phyloP scores from a whole-genome alignment of 352 stramenopile genomes.

The Globisporangium rhizosaccharum region DNA sequence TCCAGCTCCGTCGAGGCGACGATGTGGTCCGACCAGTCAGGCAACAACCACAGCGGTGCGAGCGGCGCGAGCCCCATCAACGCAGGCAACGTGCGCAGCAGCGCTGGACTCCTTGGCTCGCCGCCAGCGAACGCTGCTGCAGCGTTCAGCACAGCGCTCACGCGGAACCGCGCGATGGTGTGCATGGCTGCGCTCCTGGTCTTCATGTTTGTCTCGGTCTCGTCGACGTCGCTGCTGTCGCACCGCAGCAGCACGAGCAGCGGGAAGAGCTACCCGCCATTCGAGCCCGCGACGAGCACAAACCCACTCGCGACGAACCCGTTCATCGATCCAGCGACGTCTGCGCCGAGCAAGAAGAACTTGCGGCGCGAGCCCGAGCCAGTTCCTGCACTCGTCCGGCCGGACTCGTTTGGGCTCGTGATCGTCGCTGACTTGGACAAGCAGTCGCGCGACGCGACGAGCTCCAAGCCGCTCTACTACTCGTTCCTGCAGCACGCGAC shows the following conservation, averaged over 20 bases:
- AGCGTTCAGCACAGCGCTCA: constrained; percentile 33
- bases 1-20: constrained; percentile 54
- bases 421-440: constrained; percentile 97
- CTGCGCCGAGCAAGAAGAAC: constrained; percentile 9
- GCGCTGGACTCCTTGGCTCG: constrained; percentile 17
- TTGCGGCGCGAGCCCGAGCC: constrained; percentile 27
- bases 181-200: constrained; percentile 41
- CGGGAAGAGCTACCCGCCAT: constrained; percentile 16
- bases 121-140: constrained; percentile 20
- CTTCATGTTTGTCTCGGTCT: constrained; percentile 64
- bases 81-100: constrained; percentile 14
- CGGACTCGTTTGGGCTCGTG: constrained; percentile 79
- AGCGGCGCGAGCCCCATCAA: constrained; percentile 15
- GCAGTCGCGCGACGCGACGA: constrained; percentile 81
- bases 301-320: constrained; percentile 8
- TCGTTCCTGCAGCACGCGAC: constrained; percentile 90
- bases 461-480: constrained; percentile 88
- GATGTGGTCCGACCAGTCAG: constrained; percentile 52
- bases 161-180: constrained; percentile 41
- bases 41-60: constrained; percentile 10
- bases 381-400: constrained; percentile 20
- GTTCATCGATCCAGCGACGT: constrained; percentile 12
- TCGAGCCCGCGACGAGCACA: constrained; percentile 7
- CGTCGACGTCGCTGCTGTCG: constrained; percentile 33
- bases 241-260: constrained; percentile 4